Conservation (phyloP, 768 basidiomycete species). For the Leccinum disarticulatum region DNA sequence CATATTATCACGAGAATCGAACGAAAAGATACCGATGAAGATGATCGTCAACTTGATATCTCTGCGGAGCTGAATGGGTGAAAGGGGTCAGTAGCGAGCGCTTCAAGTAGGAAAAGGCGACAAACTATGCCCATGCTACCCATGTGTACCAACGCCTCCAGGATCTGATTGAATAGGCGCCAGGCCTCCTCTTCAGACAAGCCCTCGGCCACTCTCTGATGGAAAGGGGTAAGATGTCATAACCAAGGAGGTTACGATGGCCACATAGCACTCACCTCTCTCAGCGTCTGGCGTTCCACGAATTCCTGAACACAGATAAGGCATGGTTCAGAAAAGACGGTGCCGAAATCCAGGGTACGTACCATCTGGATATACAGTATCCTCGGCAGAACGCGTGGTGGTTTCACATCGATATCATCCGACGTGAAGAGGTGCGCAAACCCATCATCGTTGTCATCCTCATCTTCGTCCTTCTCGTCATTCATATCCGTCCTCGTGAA, state of each 20-base stretch:
- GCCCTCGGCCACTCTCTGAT: constrained; percentile 72
- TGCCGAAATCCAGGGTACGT: too few relatives aligned
- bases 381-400: too few relatives aligned
- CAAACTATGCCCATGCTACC: too few relatives aligned
- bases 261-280: constrained; percentile 52
- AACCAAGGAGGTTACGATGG: not conserved
- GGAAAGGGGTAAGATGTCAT: not conserved
- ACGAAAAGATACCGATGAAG: constrained; percentile 68
- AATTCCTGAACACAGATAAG: constrained; percentile 59
- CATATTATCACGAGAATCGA: not conserved
- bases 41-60: constrained; percentile 95
- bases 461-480: too few relatives aligned
- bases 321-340: not conserved
- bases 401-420: constrained; percentile 33
- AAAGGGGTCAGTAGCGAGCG: constrained; percentile 6
- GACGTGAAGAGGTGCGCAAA: constrained; percentile 36
- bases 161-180: constrained; percentile 84
- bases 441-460: constrained; percentile 43
- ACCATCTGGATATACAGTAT: too few relatives aligned
- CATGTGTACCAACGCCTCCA: constrained; percentile 87
- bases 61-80: constrained; percentile 73
- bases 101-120: constrained; percentile 17
- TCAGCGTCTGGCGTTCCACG: constrained; percentile 86
- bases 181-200: constrained; percentile 84
- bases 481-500: constrained; percentile 63